Evolutionary conservation across 2,329 filamentous ascomycete genomes (phyloP), one percentile per base, ranked within the genome.

Genomic region (Dendrostoma leiphaemia): DNA sequence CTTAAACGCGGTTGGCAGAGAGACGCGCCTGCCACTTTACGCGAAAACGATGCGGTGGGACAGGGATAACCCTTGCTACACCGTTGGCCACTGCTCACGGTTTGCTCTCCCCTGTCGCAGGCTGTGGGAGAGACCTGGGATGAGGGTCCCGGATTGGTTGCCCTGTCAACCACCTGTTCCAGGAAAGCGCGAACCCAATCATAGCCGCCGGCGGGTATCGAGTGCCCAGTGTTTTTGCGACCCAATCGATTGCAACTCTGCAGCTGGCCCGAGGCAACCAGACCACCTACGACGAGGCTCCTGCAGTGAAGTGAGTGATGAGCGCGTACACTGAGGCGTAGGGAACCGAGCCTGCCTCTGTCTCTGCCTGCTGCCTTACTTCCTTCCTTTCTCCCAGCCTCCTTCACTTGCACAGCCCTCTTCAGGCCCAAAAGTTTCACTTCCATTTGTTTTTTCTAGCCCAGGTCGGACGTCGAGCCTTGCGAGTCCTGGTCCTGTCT

Each of bases 1-100:
- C 35, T 24, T 29, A 43, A 24, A 34, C 48, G 48, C 48, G 37
- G 48, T 50, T 50, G 48, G 9, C 29, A 41, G 28, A 50, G 48
- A 24, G 24, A 50, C 47, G 48, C 48, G 48, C 48, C 28, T 21
- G 4, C 48, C 37, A 50, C 48, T 50, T 43, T 41, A 50, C 48
- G 48, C 48, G 31, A 50, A 19, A 50, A 19, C 26, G 48, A 32
- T 37, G 48, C 48, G 48, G 7, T 29, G 1, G 7, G 9, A 8
- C 23, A 41, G 35, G 24, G 48, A n/a, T 8, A 28, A 26, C 21
- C 21, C 41, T 17, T 15, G 7, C 19, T n/a, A 9, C 34, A 8
- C 34, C n/a, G n/a, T n/a, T n/a, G n/a, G n/a, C n/a, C n/a, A n/a
- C n/a, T n/a, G n/a, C n/a, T n/a, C n/a, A n/a, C n/a, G n/a, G n/a